Conservation (phyloP, 2,329 filamentous ascomycete genomes). For the Pseudogymnoascus sp. region DNA sequence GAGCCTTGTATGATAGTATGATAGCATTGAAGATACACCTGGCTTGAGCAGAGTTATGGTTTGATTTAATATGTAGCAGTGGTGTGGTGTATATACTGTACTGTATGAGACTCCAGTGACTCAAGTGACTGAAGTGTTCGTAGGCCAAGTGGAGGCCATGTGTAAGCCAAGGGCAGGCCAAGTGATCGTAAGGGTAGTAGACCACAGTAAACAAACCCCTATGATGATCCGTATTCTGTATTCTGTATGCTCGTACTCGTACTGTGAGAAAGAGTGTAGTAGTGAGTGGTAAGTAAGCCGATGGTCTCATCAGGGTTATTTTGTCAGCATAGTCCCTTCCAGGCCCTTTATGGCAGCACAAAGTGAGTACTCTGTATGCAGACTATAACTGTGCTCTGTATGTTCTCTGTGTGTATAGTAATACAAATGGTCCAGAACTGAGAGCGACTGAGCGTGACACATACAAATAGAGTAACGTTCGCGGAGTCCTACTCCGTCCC, state of each 20-base stretch:
- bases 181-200: background rate
- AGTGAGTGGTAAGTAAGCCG: background rate
- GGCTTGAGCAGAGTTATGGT: constrained; percentile 15
- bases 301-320: background rate
- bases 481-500: background rate
- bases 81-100: constrained; percentile 10
- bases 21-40: constrained; percentile 18
- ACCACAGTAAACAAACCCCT: background rate
- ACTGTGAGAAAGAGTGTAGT: background rate
- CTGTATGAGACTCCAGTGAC: background rate
- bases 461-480: background rate
- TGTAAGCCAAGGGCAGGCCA: background rate
- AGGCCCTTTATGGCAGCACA: background rate
- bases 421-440: background rate
- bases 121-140: background rate
- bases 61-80: background rate
- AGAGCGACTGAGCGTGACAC: background rate
- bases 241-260: background rate
- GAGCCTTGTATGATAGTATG: constrained; percentile 27
- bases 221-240: background rate
- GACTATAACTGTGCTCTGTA: too few relatives aligned
- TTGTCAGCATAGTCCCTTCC: background rate
- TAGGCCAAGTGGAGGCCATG: background rate
- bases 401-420: background rate
- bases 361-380: background rate